Evolutionary conservation across 768 basidiomycete genomes (phyloP), one percentile per base, ranked within the genome.

Genomic region (Xerocomellus amylosporus): DNA sequence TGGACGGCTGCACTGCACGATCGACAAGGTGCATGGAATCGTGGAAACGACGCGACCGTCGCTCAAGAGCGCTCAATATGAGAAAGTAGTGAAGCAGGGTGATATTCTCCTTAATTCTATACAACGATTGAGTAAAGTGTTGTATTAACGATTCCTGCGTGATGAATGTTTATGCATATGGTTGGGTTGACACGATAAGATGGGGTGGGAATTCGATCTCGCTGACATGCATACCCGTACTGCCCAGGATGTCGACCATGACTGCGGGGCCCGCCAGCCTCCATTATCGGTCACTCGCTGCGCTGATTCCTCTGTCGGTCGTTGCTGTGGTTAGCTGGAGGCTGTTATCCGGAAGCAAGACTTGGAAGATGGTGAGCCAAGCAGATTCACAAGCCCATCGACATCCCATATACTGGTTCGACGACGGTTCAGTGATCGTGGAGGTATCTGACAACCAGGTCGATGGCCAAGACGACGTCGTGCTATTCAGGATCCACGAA

Each of bases 1-100:
- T 14, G 88, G 90, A 22, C 79, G 96, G 12, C 72, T 99, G 46
- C 85, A 91, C 64, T 90, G 87, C 62, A 85, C 86, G 1, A 98
- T 98, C 55, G 95, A 98, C 77, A 91, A 92, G 64, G 96, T 98
- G n/a, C 80, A 88, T 53, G 92, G 93, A 0, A 81, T 98, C 36
- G 93, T 98, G 15, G 90, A 94, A 74, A 98, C 96, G 24, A 94
- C 90, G 45, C 79, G 92, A 54, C 79, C 82, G 5, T 78, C 83
- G 42, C 71, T 79, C 40, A 87, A 97, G 80, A 90, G 85, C 48
- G 86, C 87, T 40, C 88, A 94, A 64, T 97, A 96, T 68, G 93
- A 96, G 67, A 86, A 85, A 36, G 88, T 98, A n/a, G 81, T 99
- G 49, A 88, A 88, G 71, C 88, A 94, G 74, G 95, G 95, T 2